phyloP scores from a whole-genome alignment of 768 basidiomycete species.

The Epithele typhae region DNA sequence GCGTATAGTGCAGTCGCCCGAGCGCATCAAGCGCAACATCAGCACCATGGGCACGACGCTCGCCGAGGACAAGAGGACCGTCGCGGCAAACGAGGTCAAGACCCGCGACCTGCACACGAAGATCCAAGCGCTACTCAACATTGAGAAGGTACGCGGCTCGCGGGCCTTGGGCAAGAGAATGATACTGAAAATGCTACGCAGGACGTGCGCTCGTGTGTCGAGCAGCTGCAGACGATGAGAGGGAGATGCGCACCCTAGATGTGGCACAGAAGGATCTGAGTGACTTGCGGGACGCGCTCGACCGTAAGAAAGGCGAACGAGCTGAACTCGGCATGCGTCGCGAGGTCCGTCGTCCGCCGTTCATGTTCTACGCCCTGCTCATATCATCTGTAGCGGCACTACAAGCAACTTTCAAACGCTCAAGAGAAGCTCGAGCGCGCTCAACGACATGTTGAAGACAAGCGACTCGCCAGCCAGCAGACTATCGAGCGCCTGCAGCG shows the following conservation, averaged over 20 bases:
- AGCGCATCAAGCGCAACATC: conserved; percentile 82
- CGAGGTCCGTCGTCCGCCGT: conserved; percentile 44
- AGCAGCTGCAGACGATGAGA: conserved; percentile 71
- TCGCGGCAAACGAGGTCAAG: conserved; percentile 66
- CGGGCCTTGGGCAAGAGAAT: too few species aligned
- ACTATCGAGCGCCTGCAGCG: conserved; percentile 72
- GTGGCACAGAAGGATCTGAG: conserved; percentile 61
- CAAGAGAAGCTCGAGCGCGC: conserved; percentile 78
- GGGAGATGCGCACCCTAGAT: conserved; percentile 61
- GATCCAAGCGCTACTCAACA: conserved; percentile 60
- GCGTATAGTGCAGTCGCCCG: conserved; percentile 89
- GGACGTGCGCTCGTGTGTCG: conserved; percentile 69
- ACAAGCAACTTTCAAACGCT: conserved; percentile 76
- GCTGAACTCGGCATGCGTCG: conserved; percentile 63
- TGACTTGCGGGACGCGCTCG: conserved; percentile 63
- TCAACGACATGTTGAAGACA: conserved; percentile 76
- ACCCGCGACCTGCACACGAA: conserved; percentile 74
- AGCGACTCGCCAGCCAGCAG: conserved; percentile 64
- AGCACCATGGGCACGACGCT: conserved; percentile 65
- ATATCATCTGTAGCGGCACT: conserved; percentile 46
- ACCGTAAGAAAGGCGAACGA: conserved; percentile 70
- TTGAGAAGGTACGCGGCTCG: too few species aligned
- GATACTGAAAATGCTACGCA: too few species aligned
- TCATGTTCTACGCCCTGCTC: neutral
- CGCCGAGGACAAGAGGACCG: conserved; percentile 64